phyloP scores from a whole-genome alignment of 768 basidiomycete genomes.

The Amanita polypyramis region DNA sequence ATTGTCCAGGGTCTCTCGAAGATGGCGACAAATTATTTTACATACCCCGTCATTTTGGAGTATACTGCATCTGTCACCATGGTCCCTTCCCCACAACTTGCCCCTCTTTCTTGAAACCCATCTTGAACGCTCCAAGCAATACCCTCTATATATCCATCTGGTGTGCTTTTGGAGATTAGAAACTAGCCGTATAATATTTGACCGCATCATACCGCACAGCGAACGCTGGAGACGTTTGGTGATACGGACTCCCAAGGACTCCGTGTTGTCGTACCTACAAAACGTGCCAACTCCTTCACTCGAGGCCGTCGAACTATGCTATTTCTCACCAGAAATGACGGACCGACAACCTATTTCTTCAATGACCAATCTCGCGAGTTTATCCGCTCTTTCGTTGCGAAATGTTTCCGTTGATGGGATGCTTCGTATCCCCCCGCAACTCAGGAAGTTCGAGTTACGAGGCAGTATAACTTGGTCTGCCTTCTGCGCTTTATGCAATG shows the following conservation, averaged over 20 bases:
- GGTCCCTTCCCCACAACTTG: slow-evolving; percentile 14
- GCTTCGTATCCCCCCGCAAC: slow-evolving; percentile 13
- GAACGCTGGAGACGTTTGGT: slow-evolving; percentile 18
- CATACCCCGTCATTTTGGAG: slow-evolving; percentile 24
- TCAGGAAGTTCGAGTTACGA: slow-evolving; percentile 20
- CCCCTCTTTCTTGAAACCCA: slow-evolving; percentile 13
- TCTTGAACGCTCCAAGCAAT: slow-evolving; percentile 18
- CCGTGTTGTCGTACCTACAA: slow-evolving; percentile 17
- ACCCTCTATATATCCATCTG: slow-evolving; percentile 20
- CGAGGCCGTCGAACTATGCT: slow-evolving; percentile 15
- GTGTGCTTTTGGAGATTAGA: slow-evolving; percentile 19
- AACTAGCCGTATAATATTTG: slow-evolving; percentile 15
- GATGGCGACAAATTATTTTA: slow-evolving; percentile 15
- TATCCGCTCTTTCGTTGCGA: slow-evolving; percentile 17
- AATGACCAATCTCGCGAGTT: slow-evolving; percentile 13
- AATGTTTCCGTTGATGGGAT: slow-evolving; percentile 17
- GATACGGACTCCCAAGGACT: slow-evolving; percentile 14
- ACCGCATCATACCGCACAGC: slow-evolving; percentile 17
- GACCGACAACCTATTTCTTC: slow-evolving; percentile 13
- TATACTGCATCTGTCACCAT: slow-evolving; percentile 17
- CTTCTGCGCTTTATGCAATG: slow-evolving; percentile 13
- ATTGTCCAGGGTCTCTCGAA: slow-evolving; percentile 17
- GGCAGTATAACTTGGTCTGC: slow-evolving; percentile 21
- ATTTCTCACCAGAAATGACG: slow-evolving; percentile 14
- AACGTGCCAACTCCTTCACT: slow-evolving; percentile 15